Conservation (phyloP, 2,329 filamentous ascomycete genomes). For the Chrysosporium keratinophilum region DNA sequence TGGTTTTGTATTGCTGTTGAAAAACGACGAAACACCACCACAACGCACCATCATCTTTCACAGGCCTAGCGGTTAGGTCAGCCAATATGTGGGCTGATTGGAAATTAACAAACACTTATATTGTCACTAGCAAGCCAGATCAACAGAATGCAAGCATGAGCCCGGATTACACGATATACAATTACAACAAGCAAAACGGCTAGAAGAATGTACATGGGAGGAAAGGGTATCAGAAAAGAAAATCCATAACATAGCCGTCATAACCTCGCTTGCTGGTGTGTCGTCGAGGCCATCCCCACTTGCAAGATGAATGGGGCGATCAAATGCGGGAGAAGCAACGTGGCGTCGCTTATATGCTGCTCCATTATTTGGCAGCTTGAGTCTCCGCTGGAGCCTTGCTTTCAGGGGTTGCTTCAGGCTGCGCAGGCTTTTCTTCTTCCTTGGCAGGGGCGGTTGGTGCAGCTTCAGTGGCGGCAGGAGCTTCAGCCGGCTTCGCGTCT, state of each 20-base stretch:
- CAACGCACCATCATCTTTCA: not conserved
- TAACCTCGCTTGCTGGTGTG: conserved; percentile 1
- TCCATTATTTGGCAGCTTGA: conserved; percentile 7
- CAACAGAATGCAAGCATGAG: not conserved
- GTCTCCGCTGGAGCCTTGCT: conserved; percentile 10
- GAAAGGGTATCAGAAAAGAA: conserved; percentile 11
- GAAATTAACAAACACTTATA: not conserved
- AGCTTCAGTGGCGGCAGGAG: conserved; percentile 7
- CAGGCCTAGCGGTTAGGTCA: no score
- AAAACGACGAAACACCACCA: not conserved
- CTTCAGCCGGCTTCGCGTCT: not conserved
- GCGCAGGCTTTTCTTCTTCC: conserved; percentile 9
- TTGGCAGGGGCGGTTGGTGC: conserved; percentile 9
- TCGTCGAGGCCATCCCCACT: not conserved
- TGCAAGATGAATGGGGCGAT: not conserved
- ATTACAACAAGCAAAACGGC: conserved; percentile 7
- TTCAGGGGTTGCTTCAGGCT: conserved; percentile 7
- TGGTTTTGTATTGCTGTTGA: not conserved
- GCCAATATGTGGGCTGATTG: no score
- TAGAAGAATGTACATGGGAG: not conserved
- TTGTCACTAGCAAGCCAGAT: not conserved
- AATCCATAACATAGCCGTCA: conserved; percentile 1
- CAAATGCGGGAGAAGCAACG: not conserved
- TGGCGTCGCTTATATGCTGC: not conserved
- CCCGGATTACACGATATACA: not conserved